Conservation (phyloP, 2,329 filamentous ascomycete species). For the Fusarium virguliforme region DNA sequence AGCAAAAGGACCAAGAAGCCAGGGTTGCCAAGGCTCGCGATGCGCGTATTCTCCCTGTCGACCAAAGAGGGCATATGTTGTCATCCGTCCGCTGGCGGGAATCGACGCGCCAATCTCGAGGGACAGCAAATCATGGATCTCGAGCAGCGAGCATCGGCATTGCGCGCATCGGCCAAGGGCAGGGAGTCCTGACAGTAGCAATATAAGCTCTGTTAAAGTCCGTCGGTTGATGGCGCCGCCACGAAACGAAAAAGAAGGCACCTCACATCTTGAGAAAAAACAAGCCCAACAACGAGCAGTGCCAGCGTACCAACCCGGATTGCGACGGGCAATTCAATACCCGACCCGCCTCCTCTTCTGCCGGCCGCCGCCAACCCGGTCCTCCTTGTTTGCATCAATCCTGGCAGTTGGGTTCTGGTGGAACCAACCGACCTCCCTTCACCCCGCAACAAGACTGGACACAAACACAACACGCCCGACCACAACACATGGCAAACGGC, state of each 20-base stretch:
- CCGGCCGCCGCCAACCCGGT: slow-evolving; percentile 26
- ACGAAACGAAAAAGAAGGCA: slow-evolving; percentile 16
- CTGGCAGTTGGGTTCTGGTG: slow-evolving; percentile 30
- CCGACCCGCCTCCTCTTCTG: slow-evolving; percentile 32
- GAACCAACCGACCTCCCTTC: slow-evolving; percentile 34
- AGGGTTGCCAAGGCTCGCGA: slow-evolving; percentile 42
- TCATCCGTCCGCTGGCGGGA: slow-evolving; percentile 19
- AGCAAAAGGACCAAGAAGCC: slow-evolving; percentile 43
- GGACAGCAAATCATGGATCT: slow-evolving; percentile 37
- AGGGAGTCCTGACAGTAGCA: slow-evolving; percentile 29
- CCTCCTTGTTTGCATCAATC: slow-evolving; percentile 36
- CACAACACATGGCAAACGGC: slow-evolving; percentile 37
- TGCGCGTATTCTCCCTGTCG: slow-evolving; percentile 23
- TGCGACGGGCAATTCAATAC: slow-evolving; percentile 3
- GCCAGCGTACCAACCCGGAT: slow-evolving; percentile 10
- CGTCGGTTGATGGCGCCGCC: slow-evolving; percentile 39
- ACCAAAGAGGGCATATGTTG: slow-evolving; percentile 12
- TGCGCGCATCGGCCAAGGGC: slow-evolving; percentile 37
- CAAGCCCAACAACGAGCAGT: slow-evolving; percentile 26
- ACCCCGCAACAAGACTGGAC: slow-evolving; percentile 41
- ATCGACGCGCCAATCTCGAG: slow-evolving; percentile 32
- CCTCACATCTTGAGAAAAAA: slow-evolving; percentile 20
- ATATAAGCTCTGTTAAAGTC: slow-evolving; percentile 27
- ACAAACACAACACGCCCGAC: slow-evolving; percentile 34
- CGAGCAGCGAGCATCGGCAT: slow-evolving; percentile 29